Conservation (phyloP, 1,284 basidiomycete genomes). For the Veloboletus limbatus region DNA sequence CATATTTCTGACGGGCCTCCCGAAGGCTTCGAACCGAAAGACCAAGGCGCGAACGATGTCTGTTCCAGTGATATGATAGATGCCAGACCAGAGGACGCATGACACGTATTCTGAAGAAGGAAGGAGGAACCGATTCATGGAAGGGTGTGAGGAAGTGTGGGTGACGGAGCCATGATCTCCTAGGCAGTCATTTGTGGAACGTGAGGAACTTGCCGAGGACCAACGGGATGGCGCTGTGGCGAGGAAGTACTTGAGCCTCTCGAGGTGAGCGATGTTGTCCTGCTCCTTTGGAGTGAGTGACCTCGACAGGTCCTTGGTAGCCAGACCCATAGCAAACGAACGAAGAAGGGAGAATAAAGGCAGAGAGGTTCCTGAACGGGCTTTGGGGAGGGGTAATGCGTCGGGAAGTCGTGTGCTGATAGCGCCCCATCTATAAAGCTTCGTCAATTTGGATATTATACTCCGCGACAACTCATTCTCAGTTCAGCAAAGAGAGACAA, state of each 20-base stretch:
- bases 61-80: conserved; percentile 91
- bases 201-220: conserved; percentile 36
- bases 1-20: conserved; percentile 75
- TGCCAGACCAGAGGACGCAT: conserved; percentile 85
- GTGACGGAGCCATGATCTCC: conserved; percentile 19
- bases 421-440: conserved; percentile 25
- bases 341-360: conserved; percentile 7
- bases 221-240: conserved; percentile 79
- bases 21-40: conserved; percentile 89
- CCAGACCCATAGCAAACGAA: conserved; percentile 28
- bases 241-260: conserved; percentile 82
- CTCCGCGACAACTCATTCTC: conserved; percentile 26
- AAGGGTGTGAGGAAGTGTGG: conserved; percentile 52
- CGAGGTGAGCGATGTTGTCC: conserved; percentile 67
- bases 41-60: conserved; percentile 85
- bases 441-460: conserved; percentile 21
- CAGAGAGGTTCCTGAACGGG: conserved; percentile 2
- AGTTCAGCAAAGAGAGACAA: conserved; percentile 21
- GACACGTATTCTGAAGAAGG: conserved; percentile 85
- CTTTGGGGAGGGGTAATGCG: conserved; percentile 13
- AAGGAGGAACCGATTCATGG: conserved; percentile 78
- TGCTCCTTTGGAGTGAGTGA: conserved; percentile 61
- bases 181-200: conserved; percentile 20
- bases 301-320: conserved; percentile 35
- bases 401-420: conserved; percentile 21